These are phyloP conservation scores for Phialocephala subalpina DNA, from an alignment of 2,329 filamentous ascomycete genomes.

Conservation along the genomic window DNA sequence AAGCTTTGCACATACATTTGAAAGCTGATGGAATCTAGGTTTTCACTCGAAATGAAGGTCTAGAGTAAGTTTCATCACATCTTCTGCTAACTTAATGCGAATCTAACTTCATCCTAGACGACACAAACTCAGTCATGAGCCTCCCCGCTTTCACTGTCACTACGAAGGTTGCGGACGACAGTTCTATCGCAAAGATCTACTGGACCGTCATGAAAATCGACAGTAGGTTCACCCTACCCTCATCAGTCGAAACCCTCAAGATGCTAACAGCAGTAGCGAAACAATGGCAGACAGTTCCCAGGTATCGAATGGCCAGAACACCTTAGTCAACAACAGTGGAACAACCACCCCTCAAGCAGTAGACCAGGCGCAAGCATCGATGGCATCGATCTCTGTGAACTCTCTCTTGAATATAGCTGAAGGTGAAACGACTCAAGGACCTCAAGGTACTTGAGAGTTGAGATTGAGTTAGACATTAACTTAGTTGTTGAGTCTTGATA, in stretches of 20 bases:
- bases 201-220: slow-evolving; percentile 12
- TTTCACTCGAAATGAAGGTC: slow-evolving; percentile 20
- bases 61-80: slow-evolving; percentile 10
- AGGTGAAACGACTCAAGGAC: not conserved
- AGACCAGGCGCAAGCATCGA: not conserved
- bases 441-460: not conserved
- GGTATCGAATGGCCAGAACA: not conserved
- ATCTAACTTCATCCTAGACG: slow-evolving; percentile 3
- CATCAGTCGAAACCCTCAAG: not conserved
- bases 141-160: slow-evolving; percentile 13
- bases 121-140: slow-evolving; percentile 20
- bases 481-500: not conserved
- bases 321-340: not conserved
- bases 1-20: not conserved
- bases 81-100: not conserved
- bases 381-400: not conserved
- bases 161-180: slow-evolving; percentile 9
- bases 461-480: no score
- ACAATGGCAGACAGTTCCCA: not conserved
- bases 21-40: slow-evolving; percentile 10
- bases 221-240: slow-evolving; percentile 15
- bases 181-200: slow-evolving; percentile 22
- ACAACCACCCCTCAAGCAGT: not conserved
- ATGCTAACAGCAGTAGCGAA: not conserved
- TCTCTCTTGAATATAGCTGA: not conserved